phyloP scores from a whole-genome alignment of 768 basidiomycete species.

The Amanita exitialis region DNA sequence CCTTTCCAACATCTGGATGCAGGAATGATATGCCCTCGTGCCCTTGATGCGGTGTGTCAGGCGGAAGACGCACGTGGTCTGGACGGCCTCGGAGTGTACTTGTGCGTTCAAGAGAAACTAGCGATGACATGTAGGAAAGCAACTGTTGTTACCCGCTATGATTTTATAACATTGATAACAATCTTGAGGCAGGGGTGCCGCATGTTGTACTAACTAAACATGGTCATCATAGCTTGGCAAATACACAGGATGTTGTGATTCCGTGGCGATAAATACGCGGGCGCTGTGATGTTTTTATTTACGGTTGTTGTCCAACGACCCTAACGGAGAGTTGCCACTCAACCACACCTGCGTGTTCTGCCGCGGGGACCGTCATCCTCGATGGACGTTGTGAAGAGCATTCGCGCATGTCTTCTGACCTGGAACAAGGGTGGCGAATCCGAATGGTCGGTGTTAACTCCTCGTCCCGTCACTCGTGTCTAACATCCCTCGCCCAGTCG shows the following conservation, averaged over 20 bases:
- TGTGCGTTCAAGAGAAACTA: background rate
- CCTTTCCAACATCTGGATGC: background rate
- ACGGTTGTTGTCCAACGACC: background rate
- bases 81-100: background rate
- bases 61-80: background rate
- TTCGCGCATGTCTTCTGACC: slow-evolving; percentile 35
- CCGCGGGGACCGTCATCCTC: slow-evolving; percentile 1
- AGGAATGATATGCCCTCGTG: slow-evolving; percentile 1
- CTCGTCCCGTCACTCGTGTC: slow-evolving; percentile 11
- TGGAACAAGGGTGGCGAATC: slow-evolving; percentile 55
- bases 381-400: slow-evolving; percentile 54
- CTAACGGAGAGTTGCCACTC: slow-evolving; percentile 7
- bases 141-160: no score
- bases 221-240: background rate
- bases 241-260: background rate
- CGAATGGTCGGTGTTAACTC: slow-evolving; percentile 41
- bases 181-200: background rate
- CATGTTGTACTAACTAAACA: background rate
- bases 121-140: background rate
- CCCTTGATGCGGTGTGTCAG: background rate
- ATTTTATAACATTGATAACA: background rate
- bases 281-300: background rate
- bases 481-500: slow-evolving; percentile 33
- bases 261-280: no score
- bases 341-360: slow-evolving; percentile 5